Evolutionary conservation across 495 filamentous ascomycete species (phyloP).

Genomic region (Clohesyomyces aquaticus): DNA sequence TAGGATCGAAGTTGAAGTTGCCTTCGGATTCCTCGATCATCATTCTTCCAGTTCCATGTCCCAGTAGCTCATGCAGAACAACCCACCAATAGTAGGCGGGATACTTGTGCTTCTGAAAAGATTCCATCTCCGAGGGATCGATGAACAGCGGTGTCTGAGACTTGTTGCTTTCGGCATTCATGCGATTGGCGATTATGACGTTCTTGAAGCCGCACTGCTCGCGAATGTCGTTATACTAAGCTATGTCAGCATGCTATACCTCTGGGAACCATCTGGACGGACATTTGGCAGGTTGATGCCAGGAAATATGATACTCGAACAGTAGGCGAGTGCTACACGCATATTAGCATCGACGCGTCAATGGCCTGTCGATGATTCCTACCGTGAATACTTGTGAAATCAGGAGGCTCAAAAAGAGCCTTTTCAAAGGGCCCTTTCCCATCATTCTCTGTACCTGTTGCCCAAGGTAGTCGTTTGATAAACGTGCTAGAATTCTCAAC

Average conservation of each 20-base stretch:
- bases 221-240: conserved; percentile 55
- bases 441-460: conserved; percentile 38
- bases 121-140: conserved; percentile 44
- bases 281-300: conserved; percentile 53
- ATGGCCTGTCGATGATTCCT: not conserved
- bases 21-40: conserved; percentile 40
- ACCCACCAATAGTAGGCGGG: conserved; percentile 51
- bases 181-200: conserved; percentile 54
- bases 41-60: conserved; percentile 52
- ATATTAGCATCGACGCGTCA: not conserved
- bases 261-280: too few relatives aligned
- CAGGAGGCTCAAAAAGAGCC: conserved; percentile 48
- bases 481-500: conserved; percentile 46
- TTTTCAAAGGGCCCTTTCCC: conserved; percentile 55
- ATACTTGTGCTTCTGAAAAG: conserved; percentile 49
- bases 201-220: conserved; percentile 55
- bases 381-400: conserved; percentile 51
- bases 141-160: conserved; percentile 48
- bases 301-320: conserved; percentile 52
- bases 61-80: conserved; percentile 54
- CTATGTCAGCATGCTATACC: not conserved
- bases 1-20: conserved; percentile 54
- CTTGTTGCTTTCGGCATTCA: conserved; percentile 48
- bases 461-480: conserved; percentile 51
- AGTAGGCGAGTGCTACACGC: conserved; percentile 49